Base-by-base conservation (phyloP, 306 rosid genomes). In the Castanospermum australe region DNA sequence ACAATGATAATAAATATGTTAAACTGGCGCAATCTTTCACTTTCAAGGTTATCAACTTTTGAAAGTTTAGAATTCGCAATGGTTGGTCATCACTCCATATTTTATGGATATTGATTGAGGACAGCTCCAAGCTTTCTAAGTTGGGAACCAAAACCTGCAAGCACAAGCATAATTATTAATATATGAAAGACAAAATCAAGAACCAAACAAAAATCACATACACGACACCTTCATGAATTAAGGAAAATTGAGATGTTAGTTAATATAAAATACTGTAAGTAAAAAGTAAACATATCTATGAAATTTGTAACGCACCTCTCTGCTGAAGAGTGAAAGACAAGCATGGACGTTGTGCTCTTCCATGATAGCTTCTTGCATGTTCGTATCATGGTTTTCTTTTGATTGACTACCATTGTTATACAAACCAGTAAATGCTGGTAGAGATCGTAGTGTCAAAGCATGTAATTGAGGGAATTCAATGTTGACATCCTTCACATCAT, bases 61-160 rank as follows among this genome's bases (percentile, higher is more conserved):
- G 38, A 65, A 68, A 67, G 72, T 17, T 24, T 22, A 60, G 10
- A 48, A 33, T 38, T 59, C 54, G 5, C 42, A 47, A 12, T 11
- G 65, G 77, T 47, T 67, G 70, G 61, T 41, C 51, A 17, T 41
- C 51, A 17, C 33, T n/a, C 75, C 83, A 59, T 47, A 80, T 52
- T 44, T 63, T 15, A 3, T 47, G 11, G 59, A 25, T 24, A 3
- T 69, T 69, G 5, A 45, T 28, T 47, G 42, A 41, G 9, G 63
- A 59, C 28, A 82, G 32, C 15, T 76, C 68, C 56, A 71, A 42
- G 32, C 22, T 74, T 33, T 63, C 69, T 18, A 65, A 67, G 12
- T 64, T 81, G 54, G 81, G 84, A 22, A 66, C 28, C 4, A 38
- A 38, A 71, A 77, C 56, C 82, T 76, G 39, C 75, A 13, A 6